Evolutionary conservation across 2,329 filamentous ascomycete species (phyloP).

Genomic region (Diplodia seriata): DNA sequence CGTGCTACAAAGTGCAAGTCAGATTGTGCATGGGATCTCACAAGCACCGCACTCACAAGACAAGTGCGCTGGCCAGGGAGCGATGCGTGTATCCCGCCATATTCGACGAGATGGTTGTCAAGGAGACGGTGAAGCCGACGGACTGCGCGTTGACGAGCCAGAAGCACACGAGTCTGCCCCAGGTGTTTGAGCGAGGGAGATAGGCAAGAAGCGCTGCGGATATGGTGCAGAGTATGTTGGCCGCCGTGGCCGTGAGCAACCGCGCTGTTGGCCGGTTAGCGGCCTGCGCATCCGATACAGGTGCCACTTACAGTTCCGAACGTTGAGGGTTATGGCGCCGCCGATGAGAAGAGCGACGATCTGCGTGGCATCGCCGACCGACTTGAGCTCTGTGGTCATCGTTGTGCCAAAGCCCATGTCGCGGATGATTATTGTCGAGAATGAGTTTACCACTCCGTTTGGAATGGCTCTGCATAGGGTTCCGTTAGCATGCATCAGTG

Average conservation of each 20-base stretch:
- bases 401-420: constrained; percentile 47
- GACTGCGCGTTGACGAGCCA: constrained; percentile 51
- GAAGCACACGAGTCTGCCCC: constrained; percentile 47
- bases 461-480: constrained; percentile 39
- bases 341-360: constrained; percentile 48
- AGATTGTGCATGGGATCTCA: background rate
- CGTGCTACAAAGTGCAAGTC: constrained; percentile 33
- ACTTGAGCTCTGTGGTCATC: constrained; percentile 47
- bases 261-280: background rate
- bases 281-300: background rate
- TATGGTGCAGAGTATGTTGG: constrained; percentile 47
- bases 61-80: constrained; percentile 44
- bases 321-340: constrained; percentile 47
- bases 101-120: constrained; percentile 47
- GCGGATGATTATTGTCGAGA: constrained; percentile 48
- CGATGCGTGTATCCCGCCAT: constrained; percentile 51
- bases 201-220: constrained; percentile 47
- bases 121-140: constrained; percentile 48
- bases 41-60: constrained; percentile 36
- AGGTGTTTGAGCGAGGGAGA: constrained; percentile 45
- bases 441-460: constrained; percentile 48
- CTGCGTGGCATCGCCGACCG: constrained; percentile 48
- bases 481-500: too few species aligned
- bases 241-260: constrained; percentile 39
- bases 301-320: constrained; percentile 39